These are phyloP conservation scores for Malassezia pachydermatis DNA, from an alignment of 1,284 basidiomycete genomes.

Conservation along the genomic window DNA sequence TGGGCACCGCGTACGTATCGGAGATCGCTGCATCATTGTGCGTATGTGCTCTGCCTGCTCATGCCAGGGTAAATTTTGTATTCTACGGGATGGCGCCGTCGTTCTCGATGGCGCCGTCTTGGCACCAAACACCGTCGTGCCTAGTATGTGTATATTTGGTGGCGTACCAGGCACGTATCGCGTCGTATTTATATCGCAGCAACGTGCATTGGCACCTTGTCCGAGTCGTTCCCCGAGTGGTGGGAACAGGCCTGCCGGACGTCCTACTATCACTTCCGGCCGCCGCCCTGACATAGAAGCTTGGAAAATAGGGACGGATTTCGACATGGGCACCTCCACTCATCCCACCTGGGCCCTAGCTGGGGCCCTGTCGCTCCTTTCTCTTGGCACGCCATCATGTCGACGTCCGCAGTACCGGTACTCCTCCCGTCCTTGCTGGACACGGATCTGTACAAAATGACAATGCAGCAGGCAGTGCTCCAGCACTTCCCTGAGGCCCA, in stretches of 20 bases:
- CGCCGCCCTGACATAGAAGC: neutral
- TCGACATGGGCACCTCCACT: too few species aligned
- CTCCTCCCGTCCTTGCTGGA: slow-evolving; percentile 63
- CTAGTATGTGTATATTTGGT: slow-evolving; percentile 70
- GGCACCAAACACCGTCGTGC: slow-evolving; percentile 83
- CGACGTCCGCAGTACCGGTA: neutral
- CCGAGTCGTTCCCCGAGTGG: slow-evolving; percentile 77
- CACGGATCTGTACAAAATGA: slow-evolving; percentile 95
- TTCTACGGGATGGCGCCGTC: slow-evolving; percentile 88
- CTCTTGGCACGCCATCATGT: too few species aligned
- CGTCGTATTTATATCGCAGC: slow-evolving; percentile 52
- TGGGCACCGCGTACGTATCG: slow-evolving; percentile 87
- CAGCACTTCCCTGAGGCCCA: slow-evolving; percentile 64
- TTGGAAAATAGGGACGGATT: too few species aligned
- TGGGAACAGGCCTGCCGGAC: slow-evolving; percentile 68
- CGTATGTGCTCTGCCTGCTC: slow-evolving; percentile 6
- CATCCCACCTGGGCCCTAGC: too few species aligned
- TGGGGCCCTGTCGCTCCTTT: too few species aligned
- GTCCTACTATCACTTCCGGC: slow-evolving; percentile 57
- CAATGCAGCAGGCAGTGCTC: slow-evolving; percentile 90
- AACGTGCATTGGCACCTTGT: slow-evolving; percentile 67
- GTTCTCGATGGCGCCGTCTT: slow-evolving; percentile 78
- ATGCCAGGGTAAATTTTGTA: slow-evolving; percentile 73
- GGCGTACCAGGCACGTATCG: slow-evolving; percentile 68
- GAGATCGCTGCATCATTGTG: slow-evolving; percentile 86